phyloP scores from a whole-genome alignment of 129 eudicot species.

The Lactuca sativa region DNA sequence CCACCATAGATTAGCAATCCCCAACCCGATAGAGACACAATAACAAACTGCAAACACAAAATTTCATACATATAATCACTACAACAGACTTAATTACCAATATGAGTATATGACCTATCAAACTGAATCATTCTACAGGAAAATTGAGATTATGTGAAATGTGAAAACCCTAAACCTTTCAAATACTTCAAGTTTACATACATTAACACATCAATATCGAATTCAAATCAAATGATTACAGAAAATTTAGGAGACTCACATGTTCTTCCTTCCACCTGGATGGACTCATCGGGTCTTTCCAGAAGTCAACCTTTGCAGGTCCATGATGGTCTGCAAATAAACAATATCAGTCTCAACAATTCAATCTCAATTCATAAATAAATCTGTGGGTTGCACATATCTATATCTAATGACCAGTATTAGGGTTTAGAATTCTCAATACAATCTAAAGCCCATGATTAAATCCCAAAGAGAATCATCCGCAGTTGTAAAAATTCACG shows the following conservation, averaged over 20 bases:
- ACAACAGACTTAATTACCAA: background rate
- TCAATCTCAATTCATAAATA: slow-evolving; percentile 9
- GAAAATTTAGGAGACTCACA: slow-evolving; percentile 39
- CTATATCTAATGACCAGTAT: slow-evolving; percentile 4
- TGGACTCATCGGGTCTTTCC: slow-evolving; percentile 90
- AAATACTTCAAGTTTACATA: background rate
- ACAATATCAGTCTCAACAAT: slow-evolving; percentile 7
- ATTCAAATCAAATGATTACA: background rate
- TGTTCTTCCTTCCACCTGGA: slow-evolving; percentile 94
- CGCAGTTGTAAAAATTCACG: background rate
- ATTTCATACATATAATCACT: background rate
- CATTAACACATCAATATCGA: slow-evolving; percentile 3
- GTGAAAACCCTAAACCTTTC: slow-evolving; percentile 27
- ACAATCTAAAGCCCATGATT: slow-evolving; percentile 2
- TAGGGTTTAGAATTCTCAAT: background rate
- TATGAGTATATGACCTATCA: background rate
- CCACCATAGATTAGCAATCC: slow-evolving; percentile 66
- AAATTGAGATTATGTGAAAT: background rate
- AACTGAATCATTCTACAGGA: slow-evolving; percentile 8
- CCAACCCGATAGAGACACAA: slow-evolving; percentile 87
- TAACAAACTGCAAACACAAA: slow-evolving; percentile 63
- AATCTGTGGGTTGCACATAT: background rate
- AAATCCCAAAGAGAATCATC: background rate
- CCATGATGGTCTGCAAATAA: slow-evolving; percentile 77
- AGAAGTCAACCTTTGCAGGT: slow-evolving; percentile 64